These are phyloP conservation scores for Ashbya aceris DNA, from an alignment of 1,139 yeast genomes.

Conservation along the genomic window DNA sequence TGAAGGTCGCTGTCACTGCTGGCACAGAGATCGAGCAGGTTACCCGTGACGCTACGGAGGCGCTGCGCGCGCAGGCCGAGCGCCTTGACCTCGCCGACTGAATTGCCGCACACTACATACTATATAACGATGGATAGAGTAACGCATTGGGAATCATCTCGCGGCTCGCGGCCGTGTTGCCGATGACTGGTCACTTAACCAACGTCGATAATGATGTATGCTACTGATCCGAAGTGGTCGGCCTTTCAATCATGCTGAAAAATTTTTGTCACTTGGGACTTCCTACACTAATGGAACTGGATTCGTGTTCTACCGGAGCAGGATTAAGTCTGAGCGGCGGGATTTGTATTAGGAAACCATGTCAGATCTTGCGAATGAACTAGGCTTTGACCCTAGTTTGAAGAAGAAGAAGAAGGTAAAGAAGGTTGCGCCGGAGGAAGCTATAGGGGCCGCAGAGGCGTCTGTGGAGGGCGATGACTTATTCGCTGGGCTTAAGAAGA, in stretches of 20 bases:
- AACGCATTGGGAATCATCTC: no score
- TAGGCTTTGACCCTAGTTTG: slow-evolving; percentile 68
- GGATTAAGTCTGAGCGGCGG: no score
- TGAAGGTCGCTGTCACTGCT: slow-evolving; percentile 28
- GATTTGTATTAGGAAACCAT: slow-evolving; percentile 11
- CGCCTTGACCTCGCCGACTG: slow-evolving; percentile 9
- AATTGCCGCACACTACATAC: not conserved
- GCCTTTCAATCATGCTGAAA: not conserved
- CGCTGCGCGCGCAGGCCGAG: slow-evolving; percentile 19
- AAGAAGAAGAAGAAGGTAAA: slow-evolving; percentile 79
- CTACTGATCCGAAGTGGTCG: not conserved
- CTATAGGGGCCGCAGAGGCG: slow-evolving; percentile 22
- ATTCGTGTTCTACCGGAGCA: no score
- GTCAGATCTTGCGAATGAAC: slow-evolving; percentile 38
- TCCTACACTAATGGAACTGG: no score
- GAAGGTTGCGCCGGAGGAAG: slow-evolving; percentile 32
- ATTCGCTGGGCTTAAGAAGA: slow-evolving; percentile 41
- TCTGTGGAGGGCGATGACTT: slow-evolving; percentile 32
- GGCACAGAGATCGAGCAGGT: slow-evolving; percentile 36
- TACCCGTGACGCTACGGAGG: slow-evolving; percentile 33
- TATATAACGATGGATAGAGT: not conserved
- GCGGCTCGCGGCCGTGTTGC: no score
- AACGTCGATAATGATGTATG: not conserved
- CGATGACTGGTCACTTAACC: not conserved
- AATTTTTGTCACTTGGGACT: slow-evolving; percentile 3